Evolutionary conservation across 1,284 basidiomycete species (phyloP).

Genomic region (Tilletiaria anomala): DNA sequence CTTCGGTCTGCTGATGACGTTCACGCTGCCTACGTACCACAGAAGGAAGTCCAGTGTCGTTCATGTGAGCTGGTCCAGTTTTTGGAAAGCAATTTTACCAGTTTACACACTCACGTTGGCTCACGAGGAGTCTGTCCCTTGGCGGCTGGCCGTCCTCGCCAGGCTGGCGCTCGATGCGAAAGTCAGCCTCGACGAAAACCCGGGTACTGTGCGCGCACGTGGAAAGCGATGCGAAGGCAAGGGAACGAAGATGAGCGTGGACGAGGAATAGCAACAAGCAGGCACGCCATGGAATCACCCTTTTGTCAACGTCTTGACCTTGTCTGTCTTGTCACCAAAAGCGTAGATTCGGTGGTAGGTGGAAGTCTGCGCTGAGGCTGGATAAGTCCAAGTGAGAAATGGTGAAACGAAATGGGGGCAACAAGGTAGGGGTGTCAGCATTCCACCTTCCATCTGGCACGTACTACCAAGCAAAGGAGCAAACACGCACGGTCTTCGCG

Average conservation of each 20-base stretch:
- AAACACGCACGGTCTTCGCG: constrained; percentile 20
- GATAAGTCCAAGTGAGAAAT: not conserved
- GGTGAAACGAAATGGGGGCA: not conserved
- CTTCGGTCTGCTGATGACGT: constrained; percentile 22
- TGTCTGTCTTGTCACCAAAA: constrained; percentile 23
- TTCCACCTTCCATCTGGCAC: not conserved
- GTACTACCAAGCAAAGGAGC: not conserved
- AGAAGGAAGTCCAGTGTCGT: not conserved
- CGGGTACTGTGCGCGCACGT: constrained; percentile 10
- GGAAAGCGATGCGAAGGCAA: not conserved
- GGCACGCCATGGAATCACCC: constrained; percentile 8
- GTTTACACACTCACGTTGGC: constrained; percentile 20
- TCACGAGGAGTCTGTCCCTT: constrained; percentile 13
- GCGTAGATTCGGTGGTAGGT: constrained; percentile 30
- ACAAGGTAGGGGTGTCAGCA: not conserved
- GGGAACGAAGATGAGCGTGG: not conserved
- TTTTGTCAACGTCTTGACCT: constrained; percentile 26
- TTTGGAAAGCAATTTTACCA: too few species aligned
- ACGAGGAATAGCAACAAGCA: not conserved
- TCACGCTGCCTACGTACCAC: constrained; percentile 22
- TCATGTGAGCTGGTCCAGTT: not conserved
- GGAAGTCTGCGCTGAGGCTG: constrained; percentile 9
- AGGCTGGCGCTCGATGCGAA: constrained; percentile 19
- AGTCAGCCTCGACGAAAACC: constrained; percentile 34
- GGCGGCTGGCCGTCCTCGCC: constrained; percentile 11